These are phyloP conservation scores for Carex parvula DNA, from an alignment of 176 grass and related monocot species.

Conservation along the genomic window DNA sequence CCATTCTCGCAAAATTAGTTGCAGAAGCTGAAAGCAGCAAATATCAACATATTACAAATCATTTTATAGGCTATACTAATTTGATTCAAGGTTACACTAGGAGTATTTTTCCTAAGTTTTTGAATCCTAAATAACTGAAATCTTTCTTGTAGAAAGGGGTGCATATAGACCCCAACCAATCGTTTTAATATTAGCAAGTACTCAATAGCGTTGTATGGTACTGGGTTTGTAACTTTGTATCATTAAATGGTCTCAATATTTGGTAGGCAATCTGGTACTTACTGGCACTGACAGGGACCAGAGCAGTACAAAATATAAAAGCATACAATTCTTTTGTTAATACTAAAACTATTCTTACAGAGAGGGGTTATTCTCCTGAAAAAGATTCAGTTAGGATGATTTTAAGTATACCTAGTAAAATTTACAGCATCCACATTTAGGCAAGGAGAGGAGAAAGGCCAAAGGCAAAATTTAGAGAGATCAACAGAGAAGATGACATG, in stretches of 20 bases:
- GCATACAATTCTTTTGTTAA: neutral
- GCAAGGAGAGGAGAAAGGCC: neutral
- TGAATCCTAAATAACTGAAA: neutral
- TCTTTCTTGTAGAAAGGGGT: neutral
- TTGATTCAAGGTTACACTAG: neutral
- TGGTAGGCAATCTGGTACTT: conserved; percentile 4
- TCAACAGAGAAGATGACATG: neutral
- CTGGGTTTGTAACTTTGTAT: conserved; percentile 3
- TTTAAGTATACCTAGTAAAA: neutral
- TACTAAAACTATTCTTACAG: neutral
- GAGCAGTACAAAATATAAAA: neutral
- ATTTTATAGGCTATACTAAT: neutral
- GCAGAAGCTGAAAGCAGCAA: neutral
- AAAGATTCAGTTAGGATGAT: neutral
- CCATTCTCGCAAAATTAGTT: conserved; percentile 30
- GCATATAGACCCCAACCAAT: neutral
- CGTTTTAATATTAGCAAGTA: neutral
- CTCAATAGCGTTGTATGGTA: neutral
- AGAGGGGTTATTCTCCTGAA: neutral
- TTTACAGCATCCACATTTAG: neutral
- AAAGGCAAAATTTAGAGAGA: neutral
- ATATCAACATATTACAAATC: neutral
- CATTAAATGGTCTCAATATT: conserved; percentile 17
- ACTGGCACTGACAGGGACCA: neutral
- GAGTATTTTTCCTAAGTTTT: neutral